phyloP scores from a whole-genome alignment of 2,329 filamentous ascomycete genomes.

The Diaporthe caulivora region DNA sequence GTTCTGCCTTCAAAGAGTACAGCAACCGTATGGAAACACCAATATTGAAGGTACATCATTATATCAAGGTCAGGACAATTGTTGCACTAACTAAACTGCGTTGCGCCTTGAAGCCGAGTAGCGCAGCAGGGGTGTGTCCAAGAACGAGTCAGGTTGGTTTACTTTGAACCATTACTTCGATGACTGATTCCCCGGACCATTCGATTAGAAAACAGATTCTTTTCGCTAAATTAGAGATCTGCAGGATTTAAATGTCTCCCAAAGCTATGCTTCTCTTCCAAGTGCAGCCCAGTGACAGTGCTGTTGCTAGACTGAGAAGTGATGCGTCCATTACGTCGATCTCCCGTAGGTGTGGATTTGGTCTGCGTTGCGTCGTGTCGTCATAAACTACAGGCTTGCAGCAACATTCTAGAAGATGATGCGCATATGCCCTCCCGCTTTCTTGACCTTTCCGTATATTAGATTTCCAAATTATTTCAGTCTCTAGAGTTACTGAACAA shows the following conservation, averaged over 20 bases:
- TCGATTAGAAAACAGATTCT: background rate
- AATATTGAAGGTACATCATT: no score
- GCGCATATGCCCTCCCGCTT: no score
- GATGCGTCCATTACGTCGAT: conserved; percentile 30
- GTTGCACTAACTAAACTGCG: no score
- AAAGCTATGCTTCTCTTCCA: background rate
- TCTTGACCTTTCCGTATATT: background rate
- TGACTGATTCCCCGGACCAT: no score
- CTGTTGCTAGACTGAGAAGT: background rate
- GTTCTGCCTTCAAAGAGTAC: no score
- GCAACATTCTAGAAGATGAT: background rate
- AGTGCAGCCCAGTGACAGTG: background rate
- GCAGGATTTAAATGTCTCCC: no score
- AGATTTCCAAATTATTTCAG: background rate
- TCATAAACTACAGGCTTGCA: conserved; percentile 6
- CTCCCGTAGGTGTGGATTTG: conserved; percentile 3
- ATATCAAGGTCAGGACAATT: no score
- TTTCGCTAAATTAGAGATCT: background rate
- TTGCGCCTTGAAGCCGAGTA: no score
- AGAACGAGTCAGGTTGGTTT: no score
- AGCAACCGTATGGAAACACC: no score
- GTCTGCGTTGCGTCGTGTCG: conserved; percentile 6
- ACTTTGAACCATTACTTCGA: no score
- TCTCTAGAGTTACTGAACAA: background rate
- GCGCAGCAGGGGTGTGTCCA: no score